phyloP scores from a whole-genome alignment of 352 stramenopile species.

The Phytophthora ohioensis region DNA sequence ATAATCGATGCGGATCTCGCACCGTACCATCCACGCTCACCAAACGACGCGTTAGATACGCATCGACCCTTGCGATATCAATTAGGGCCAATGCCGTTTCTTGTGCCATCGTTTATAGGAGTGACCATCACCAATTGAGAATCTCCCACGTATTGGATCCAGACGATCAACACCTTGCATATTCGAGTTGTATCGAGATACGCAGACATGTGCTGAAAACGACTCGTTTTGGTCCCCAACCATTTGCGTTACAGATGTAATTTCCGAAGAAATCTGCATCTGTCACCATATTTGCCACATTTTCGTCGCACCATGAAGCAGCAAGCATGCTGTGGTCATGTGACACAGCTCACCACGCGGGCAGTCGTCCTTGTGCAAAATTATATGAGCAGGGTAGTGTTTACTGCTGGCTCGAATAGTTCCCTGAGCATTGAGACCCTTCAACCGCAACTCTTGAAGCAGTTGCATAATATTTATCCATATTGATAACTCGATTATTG shows the following conservation, averaged over 20 bases:
- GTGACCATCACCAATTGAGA: background rate
- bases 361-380: background rate
- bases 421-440: background rate
- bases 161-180: background rate
- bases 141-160: background rate
- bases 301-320: background rate
- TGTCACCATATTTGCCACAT: background rate
- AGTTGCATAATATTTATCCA: conserved; percentile 7
- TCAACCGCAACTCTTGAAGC: background rate
- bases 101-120: background rate
- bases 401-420: background rate
- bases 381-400: background rate
- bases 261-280: background rate
- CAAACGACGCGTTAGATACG: background rate
- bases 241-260: background rate
- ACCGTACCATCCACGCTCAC: background rate
- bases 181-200: background rate
- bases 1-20: background rate
- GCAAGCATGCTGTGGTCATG: background rate
- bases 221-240: background rate
- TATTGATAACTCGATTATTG: too few relatives aligned
- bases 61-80: background rate
- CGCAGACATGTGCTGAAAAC: background rate
- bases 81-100: background rate
- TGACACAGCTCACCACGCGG: background rate